Conservation (phyloP, 805 yeast species). For the Starmerella asiatica region DNA sequence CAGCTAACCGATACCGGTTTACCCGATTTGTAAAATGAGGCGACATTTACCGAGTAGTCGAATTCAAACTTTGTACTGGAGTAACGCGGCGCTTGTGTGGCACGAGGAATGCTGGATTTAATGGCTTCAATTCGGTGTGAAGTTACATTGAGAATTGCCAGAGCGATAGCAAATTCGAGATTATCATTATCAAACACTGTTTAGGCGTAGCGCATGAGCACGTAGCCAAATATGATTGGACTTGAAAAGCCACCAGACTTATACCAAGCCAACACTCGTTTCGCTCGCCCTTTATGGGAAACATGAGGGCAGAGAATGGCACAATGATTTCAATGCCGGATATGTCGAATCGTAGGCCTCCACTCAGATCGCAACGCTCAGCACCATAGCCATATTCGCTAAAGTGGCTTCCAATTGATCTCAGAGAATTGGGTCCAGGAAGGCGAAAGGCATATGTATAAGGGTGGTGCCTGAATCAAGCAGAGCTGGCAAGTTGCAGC, state of each 20-base stretch:
- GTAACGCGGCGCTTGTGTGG: conserved; percentile 19
- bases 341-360: conserved; percentile 34
- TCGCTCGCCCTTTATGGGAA: no score
- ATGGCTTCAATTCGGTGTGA: conserved; percentile 22
- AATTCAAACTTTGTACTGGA: conserved; percentile 8
- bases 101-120: conserved; percentile 23
- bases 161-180: conserved; percentile 43
- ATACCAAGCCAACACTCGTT: no score
- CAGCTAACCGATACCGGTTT: no score
- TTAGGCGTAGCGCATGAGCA: conserved; percentile 49
- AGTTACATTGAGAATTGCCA: conserved; percentile 26
- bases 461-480: conserved; percentile 45
- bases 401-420: conserved; percentile 31
- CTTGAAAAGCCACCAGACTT: no score
- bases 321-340: conserved; percentile 38
- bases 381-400: conserved; percentile 26
- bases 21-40: conserved; percentile 4
- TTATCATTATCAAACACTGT: conserved; percentile 52
- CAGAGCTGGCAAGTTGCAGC: conserved; percentile 26
- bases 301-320: no score
- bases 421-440: conserved; percentile 25
- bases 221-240: conserved; percentile 44
- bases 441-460: conserved; percentile 31
- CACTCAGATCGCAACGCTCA: conserved; percentile 28
- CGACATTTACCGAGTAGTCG: conserved; percentile 4